A percentile compares a stretch with the other conserved stretches of the same genome.
Conservation (phyloP, 345 rosid species). For the Orychophragmus violaceus region DNA sequence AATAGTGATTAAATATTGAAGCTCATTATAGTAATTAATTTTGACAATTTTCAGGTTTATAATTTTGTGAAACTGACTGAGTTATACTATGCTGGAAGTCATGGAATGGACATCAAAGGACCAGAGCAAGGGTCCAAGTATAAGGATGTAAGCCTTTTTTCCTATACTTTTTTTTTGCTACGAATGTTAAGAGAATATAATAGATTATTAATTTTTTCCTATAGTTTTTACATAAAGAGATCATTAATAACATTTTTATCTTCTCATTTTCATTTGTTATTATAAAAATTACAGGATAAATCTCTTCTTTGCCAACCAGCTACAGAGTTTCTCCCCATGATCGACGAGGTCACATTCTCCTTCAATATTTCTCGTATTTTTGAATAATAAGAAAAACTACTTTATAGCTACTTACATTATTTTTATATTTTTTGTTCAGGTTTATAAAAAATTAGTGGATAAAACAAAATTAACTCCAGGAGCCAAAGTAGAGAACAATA, state of each 20-base stretch:
- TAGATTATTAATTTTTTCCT: too few species aligned
- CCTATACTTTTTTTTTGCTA: too few species aligned
- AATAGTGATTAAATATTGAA: background rate
- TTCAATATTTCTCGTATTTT: background rate
- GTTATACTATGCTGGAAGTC: constrained; percentile 95
- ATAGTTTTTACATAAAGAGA: constrained; percentile 25
- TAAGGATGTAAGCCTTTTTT: constrained; percentile 31
- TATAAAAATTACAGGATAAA: constrained; percentile 31
- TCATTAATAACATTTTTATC: background rate
- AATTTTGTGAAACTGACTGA: constrained; percentile 70
- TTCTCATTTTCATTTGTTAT: background rate
- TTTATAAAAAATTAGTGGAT: constrained; percentile 43
- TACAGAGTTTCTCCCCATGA: constrained; percentile 80
- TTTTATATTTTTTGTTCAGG: constrained; percentile 26
- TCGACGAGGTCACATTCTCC: constrained; percentile 55
- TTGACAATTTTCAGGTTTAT: constrained; percentile 25
- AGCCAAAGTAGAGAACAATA: constrained; percentile 84
- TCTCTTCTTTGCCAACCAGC: constrained; percentile 75
- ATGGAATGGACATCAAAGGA: constrained; percentile 98
- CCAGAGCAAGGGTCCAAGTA: constrained; percentile 48
- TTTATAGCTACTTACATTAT: background rate
- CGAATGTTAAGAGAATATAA: too few species aligned
- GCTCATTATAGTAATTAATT: background rate
- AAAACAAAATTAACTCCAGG: constrained; percentile 64
- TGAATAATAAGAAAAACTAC: background rate